Conservation (phyloP, 495 filamentous ascomycete species). For the Cercophora sp. region DNA sequence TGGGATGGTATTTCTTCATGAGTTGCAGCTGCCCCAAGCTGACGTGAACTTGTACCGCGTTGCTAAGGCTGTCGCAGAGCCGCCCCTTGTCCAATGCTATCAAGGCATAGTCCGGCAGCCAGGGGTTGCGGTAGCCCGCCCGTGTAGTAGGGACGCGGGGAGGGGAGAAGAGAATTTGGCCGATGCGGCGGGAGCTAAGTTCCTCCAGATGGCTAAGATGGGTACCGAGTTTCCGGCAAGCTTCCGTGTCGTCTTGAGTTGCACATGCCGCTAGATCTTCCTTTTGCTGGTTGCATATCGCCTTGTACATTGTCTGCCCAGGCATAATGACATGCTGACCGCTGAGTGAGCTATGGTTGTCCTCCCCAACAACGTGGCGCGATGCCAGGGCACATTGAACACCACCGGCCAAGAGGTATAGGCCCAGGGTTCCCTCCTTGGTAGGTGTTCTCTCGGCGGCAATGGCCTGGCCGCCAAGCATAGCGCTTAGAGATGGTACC, state of each 20-base stretch:
- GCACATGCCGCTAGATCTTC: not conserved
- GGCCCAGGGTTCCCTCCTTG: not conserved
- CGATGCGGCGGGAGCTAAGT: not conserved
- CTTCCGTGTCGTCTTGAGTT: not conserved
- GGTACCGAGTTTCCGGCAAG: not conserved
- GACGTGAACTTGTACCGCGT: not conserved
- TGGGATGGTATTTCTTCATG: not conserved
- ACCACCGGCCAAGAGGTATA: not conserved
- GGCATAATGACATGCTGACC: slow-evolving; percentile 2
- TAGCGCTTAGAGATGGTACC: not conserved
- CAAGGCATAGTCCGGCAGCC: slow-evolving; percentile 5
- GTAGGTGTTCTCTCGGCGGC: not conserved
- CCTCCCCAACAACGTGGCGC: not conserved
- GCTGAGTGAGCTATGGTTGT: not conserved
- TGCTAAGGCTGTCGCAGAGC: not conserved
- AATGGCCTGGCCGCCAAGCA: not conserved
- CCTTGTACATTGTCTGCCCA: not conserved
- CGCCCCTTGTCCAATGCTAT: not conserved
- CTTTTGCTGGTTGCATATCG: not conserved
- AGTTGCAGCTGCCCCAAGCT: not conserved
- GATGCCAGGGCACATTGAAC: slow-evolving; percentile 1
- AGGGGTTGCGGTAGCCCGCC: not conserved
- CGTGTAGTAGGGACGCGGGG: not conserved
- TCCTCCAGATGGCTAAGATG: not conserved
- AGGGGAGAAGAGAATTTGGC: slow-evolving; percentile 4